Conservation (phyloP, 306 rosid genomes). For the Astragalus glycyphyllos region DNA sequence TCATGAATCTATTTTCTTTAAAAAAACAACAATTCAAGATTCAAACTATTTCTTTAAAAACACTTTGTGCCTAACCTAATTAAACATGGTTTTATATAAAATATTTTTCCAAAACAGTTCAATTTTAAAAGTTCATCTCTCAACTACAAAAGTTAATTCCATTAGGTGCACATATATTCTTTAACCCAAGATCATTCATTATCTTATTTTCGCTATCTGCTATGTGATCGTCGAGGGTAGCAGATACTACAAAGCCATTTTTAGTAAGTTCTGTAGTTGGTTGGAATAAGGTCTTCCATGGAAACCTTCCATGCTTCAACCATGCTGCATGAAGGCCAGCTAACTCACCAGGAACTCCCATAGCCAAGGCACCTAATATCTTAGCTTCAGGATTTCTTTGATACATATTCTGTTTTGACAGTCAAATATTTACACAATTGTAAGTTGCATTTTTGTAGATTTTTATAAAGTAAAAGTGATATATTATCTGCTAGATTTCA, state of each 20-base stretch:
- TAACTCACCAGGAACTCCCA: slow-evolving; percentile 89
- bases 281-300: slow-evolving; percentile 69
- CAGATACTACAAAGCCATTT: slow-evolving; percentile 65
- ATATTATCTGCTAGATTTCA: slow-evolving; percentile 13
- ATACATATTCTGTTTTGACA: slow-evolving; percentile 73
- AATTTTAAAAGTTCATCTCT: too few species aligned
- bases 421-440: slow-evolving; percentile 22
- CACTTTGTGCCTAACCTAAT: too few species aligned
- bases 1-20: too few species aligned
- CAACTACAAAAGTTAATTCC: too few species aligned
- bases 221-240: slow-evolving; percentile 51
- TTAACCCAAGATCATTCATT: slow-evolving; percentile 74
- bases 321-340: slow-evolving; percentile 91
- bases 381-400: slow-evolving; percentile 58
- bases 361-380: slow-evolving; percentile 61
- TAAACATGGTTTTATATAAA: too few species aligned
- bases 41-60: too few species aligned
- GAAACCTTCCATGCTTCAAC: slow-evolving; percentile 71
- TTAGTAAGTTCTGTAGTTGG: slow-evolving; percentile 80
- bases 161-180: slow-evolving; percentile 66
- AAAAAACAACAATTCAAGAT: too few species aligned
- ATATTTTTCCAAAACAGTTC: too few species aligned
- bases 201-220: slow-evolving; percentile 39
- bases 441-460: not conserved
- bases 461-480: not conserved